phyloP scores from a whole-genome alignment of 371 early-diverging fungal genomes.

The Apophysomyces trapeziformis region DNA sequence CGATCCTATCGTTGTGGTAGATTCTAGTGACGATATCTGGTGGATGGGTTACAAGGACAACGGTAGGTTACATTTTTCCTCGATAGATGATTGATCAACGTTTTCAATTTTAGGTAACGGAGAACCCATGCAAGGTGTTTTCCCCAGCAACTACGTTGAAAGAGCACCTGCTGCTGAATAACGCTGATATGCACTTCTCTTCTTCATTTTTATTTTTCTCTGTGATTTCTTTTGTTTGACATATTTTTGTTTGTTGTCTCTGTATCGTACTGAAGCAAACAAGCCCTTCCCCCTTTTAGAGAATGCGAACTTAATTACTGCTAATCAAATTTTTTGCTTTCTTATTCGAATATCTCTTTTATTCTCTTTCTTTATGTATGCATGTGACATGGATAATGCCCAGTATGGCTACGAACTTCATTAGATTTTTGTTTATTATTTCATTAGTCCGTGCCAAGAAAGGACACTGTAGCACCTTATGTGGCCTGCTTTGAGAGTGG shows the following conservation, averaged over 20 bases:
- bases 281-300: too few relatives aligned
- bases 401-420: too few relatives aligned
- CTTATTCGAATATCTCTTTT: neutral
- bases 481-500: neutral
- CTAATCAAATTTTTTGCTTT: neutral
- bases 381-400: too few relatives aligned
- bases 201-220: neutral
- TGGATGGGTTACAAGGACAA: conserved; percentile 82
- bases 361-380: too few relatives aligned
- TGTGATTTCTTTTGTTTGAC: neutral
- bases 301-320: neutral
- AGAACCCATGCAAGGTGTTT: conserved; percentile 64
- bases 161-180: conserved; percentile 26
- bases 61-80: conserved; percentile 32
- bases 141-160: conserved; percentile 80
- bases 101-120: conserved; percentile 20
- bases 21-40: conserved; percentile 83
- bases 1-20: conserved; percentile 77
- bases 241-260: neutral
- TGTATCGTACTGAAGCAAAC: neutral
- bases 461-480: neutral
- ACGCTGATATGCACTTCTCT: neutral
- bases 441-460: neutral
- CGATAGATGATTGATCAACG: neutral
- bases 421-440: too few relatives aligned